Evolutionary conservation across 2,329 filamentous ascomycete genomes (phyloP), one percentile per base, ranked within the genome.

Genomic region (Curvularia spicifera): DNA sequence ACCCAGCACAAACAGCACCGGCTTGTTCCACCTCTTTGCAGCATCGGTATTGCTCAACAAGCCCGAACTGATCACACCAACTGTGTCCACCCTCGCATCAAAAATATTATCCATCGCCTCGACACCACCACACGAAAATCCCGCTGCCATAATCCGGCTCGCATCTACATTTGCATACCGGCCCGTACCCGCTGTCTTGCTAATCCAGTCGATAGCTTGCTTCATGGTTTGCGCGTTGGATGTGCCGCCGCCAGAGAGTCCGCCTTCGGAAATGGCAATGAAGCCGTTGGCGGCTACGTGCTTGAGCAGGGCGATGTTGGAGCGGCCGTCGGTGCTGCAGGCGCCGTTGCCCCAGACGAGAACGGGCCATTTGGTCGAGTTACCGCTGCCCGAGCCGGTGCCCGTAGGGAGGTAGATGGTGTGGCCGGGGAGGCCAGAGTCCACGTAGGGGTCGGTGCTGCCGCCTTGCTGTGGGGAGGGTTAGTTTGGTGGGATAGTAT

Each of bases 261-360:
- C 39, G 13, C 68, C 68, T 9, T 51, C 54, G 5, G 68, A 48
- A 22, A 71, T 69, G 24, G 53, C 66, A 0, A 71, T 33, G 49
- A 63, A 63, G 10, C 68, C 68, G 44, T 69, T 60, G 13, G 44
- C 39, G 8, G 53, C 53, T 2, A 55, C 49, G 20, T 55, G 12
- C 15, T 60, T 51, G 13, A 71, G 59, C 29, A 71, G 53, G 12
- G 61, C 51, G 4, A 28, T 44, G 43, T 63, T 57, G 5, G 50
- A 47, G 10, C 54, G 58, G 7, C 60, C 69, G 13, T 70, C 60
- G 26, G 60, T 56, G 26, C 52, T 56, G 58, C 67, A 70, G 37
- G 56, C 68, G 20, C 69, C 68, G 53, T 71, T 70, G 28, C 66
- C 67, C 69, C 69, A 71, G 26, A 66, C 52, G 5, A 71, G 40